These are phyloP conservation scores for Neurospora sp. DNA, from an alignment of 495 filamentous ascomycete genomes.

Conservation along the genomic window DNA sequence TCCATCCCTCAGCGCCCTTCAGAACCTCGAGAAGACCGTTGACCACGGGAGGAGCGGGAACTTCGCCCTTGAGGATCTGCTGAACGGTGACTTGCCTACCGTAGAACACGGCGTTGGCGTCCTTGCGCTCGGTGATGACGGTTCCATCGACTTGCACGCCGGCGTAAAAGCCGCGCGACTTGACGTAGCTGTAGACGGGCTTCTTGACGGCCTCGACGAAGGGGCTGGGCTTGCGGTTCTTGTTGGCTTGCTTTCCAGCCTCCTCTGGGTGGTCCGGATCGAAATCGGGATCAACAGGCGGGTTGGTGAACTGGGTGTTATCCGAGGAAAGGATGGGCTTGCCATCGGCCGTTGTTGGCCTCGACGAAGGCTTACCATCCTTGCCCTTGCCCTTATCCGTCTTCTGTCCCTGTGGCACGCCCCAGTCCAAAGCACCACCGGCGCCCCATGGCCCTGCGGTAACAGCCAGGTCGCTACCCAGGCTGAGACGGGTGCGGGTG, in stretches of 20 bases:
- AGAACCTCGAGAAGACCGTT: conserved; percentile 16
- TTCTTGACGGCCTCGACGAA: conserved; percentile 22
- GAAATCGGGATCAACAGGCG: neutral
- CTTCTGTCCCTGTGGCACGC: conserved; percentile 12
- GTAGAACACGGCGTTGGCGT: conserved; percentile 73
- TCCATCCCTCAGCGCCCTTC: conserved; percentile 18
- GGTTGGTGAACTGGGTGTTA: conserved; percentile 10
- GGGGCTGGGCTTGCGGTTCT: conserved; percentile 14
- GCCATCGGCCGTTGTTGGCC: neutral
- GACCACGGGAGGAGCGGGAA: conserved; percentile 17
- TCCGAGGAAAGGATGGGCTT: conserved; percentile 7
- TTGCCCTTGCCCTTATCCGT: conserved; percentile 8
- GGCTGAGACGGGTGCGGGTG: conserved; percentile 58
- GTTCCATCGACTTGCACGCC: conserved; percentile 72
- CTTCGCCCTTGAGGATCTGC: conserved; percentile 61
- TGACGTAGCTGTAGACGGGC: conserved; percentile 74
- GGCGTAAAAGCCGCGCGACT: conserved; percentile 68
- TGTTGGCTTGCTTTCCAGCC: neutral
- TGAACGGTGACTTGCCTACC: conserved; percentile 49
- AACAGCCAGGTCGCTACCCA: conserved; percentile 66
- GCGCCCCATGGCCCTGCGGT: conserved; percentile 64
- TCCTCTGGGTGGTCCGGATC: neutral
- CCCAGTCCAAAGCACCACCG: conserved; percentile 54
- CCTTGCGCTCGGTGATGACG: conserved; percentile 65
- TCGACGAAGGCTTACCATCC: neutral